Evolutionary conservation across 1,284 basidiomycete species (phyloP).

Genomic region (Boletus smithii): DNA sequence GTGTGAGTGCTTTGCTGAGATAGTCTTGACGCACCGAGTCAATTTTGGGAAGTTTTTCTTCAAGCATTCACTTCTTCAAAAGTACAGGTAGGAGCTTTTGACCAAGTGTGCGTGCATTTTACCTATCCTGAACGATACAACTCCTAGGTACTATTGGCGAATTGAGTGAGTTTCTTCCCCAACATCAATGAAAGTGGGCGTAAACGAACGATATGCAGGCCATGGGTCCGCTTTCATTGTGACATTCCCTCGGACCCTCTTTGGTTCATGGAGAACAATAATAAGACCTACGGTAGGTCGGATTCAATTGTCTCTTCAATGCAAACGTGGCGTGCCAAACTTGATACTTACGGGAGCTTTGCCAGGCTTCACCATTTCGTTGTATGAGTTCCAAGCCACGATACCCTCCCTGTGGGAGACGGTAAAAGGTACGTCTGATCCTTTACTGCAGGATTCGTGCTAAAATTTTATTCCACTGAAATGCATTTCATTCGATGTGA

Average conservation of each 20-base stretch:
- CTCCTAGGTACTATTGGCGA: constrained; percentile 76
- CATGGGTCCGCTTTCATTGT: constrained; percentile 73
- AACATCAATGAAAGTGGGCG: constrained; percentile 7
- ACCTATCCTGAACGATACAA: not conserved
- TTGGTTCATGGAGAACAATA: constrained; percentile 70
- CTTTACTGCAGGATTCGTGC: not conserved
- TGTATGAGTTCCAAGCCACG: constrained; percentile 77
- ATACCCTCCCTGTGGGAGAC: constrained; percentile 75
- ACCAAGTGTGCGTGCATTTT: not conserved
- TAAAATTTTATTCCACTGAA: not conserved
- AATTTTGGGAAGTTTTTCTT: constrained; percentile 63
- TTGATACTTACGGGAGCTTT: not conserved
- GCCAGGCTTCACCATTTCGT: constrained; percentile 71
- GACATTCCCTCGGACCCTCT: constrained; percentile 79
- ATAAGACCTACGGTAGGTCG: constrained; percentile 67
- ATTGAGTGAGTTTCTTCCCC: constrained; percentile 46
- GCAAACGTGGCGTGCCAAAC: not conserved
- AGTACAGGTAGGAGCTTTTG: constrained; percentile 51
- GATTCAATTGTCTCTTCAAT: not conserved
- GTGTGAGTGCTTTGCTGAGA: constrained; percentile 46
- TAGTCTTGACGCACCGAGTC: not conserved
- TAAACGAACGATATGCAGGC: constrained; percentile 38
- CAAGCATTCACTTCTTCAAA: constrained; percentile 65
- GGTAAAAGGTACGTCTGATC: constrained; percentile 51
- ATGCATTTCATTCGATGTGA: not conserved